These are phyloP conservation scores for Rhynchosporium secalis DNA, from an alignment of 2,329 filamentous ascomycete species.

Conservation along the genomic window DNA sequence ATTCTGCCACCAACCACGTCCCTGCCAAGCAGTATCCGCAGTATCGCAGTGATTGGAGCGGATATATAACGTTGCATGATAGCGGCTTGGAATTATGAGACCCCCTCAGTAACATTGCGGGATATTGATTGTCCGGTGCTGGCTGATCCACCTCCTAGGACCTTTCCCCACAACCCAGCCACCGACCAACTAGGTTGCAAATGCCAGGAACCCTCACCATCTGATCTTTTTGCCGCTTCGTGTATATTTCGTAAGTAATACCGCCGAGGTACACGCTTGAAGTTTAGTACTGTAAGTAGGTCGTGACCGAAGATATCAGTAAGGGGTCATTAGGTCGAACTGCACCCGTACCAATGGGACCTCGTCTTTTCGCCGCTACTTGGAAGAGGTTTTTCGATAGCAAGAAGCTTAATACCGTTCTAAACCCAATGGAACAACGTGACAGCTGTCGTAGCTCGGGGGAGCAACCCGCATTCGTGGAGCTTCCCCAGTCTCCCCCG, in stretches of 20 bases:
- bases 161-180: not conserved
- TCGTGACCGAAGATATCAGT: not conserved
- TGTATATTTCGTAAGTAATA: not conserved
- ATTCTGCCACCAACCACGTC: conserved; percentile 2
- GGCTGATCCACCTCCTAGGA: not conserved
- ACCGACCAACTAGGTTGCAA: not conserved
- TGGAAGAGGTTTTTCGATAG: not conserved
- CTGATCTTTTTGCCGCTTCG: not conserved
- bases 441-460: conserved; percentile 1
- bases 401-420: not conserved
- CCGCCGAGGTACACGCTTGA: not conserved
- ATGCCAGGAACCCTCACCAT: not conserved
- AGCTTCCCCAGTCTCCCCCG: conserved; percentile 21
- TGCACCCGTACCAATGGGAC: conserved; percentile 17
- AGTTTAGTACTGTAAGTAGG: not conserved
- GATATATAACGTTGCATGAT: conserved; percentile 17
- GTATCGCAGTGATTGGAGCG: conserved; percentile 26
- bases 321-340: no score
- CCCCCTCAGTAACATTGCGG: conserved; percentile 6
- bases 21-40: not conserved
- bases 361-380: not conserved
- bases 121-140: not conserved
- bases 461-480: conserved; percentile 11
- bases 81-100: not conserved
- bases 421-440: conserved; percentile 8